Percentiles rank a stretch among this genome's conserved stretches.
Evolutionary conservation across 768 basidiomycete species (phyloP).

Genomic region (Boletus eberwhitei): DNA sequence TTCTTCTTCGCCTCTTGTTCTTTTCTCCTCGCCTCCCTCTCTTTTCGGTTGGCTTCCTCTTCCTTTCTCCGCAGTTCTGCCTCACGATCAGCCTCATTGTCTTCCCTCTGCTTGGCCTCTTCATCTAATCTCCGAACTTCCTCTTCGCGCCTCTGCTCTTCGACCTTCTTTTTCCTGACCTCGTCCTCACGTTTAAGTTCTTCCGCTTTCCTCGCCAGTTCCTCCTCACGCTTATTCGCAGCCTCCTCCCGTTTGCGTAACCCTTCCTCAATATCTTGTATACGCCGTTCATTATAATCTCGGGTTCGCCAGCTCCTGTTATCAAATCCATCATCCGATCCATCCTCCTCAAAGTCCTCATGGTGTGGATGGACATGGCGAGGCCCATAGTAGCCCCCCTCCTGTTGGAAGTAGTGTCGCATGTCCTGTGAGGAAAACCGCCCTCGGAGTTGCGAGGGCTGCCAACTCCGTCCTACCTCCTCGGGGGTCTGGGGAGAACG

Average conservation of each 20-base stretch:
- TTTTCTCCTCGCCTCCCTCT: slow-evolving; percentile 21
- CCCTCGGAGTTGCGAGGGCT: slow-evolving; percentile 24
- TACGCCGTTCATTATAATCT: slow-evolving; percentile 31
- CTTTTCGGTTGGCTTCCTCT: slow-evolving; percentile 33
- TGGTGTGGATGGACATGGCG: slow-evolving; percentile 26
- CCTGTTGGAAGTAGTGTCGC: slow-evolving; percentile 24
- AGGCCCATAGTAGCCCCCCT: slow-evolving; percentile 6
- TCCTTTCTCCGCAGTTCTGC: slow-evolving; percentile 31
- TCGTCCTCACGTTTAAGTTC: slow-evolving; percentile 33
- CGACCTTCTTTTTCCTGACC: slow-evolving; percentile 23
- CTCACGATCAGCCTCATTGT: slow-evolving; percentile 25
- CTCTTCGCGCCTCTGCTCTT: slow-evolving; percentile 31
- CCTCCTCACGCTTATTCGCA: slow-evolving; percentile 32
- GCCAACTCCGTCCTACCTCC: slow-evolving; percentile 30
- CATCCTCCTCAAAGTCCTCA: slow-evolving; percentile 31
- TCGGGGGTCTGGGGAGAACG: slow-evolving; percentile 33
- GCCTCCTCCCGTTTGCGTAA: slow-evolving; percentile 33
- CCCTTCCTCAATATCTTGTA: slow-evolving; percentile 33
- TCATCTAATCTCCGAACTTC: slow-evolving; percentile 23
- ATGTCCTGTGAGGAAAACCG: slow-evolving; percentile 33
- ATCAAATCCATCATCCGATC: slow-evolving; percentile 32
- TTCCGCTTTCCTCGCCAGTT: slow-evolving; percentile 34
- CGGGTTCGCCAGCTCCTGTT: slow-evolving; percentile 27
- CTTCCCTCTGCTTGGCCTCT: slow-evolving; percentile 24
- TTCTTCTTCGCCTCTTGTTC: slow-evolving; percentile 21